phyloP scores from a whole-genome alignment of 2,329 filamentous ascomycete species.

The Claviceps purpurea region DNA sequence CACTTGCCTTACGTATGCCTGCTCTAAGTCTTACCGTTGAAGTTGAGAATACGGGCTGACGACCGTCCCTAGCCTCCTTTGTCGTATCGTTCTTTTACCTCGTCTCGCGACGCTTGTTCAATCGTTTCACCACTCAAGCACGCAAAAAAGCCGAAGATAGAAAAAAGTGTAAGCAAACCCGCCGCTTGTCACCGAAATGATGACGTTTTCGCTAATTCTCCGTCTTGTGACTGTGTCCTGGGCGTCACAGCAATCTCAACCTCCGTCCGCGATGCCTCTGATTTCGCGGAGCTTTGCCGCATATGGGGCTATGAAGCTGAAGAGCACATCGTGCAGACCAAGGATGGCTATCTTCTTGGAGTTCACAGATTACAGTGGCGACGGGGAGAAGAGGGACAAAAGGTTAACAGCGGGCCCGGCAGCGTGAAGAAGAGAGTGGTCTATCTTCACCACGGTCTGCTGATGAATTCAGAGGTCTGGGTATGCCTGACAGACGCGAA shows the following conservation, averaged over 20 bases:
- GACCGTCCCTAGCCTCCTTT: slow-evolving; percentile 47
- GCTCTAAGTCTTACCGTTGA: slow-evolving; percentile 5
- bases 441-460: slow-evolving; percentile 86
- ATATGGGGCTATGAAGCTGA: slow-evolving; percentile 87
- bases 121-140: slow-evolving; percentile 58
- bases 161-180: slow-evolving; percentile 42
- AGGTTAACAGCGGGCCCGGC: slow-evolving; percentile 58
- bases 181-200: slow-evolving; percentile 9
- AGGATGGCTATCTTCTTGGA: slow-evolving; percentile 84
- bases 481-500: slow-evolving; percentile 80
- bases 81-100: slow-evolving; percentile 74
- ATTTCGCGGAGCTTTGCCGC: slow-evolving; percentile 89
- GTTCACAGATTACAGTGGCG: slow-evolving; percentile 76
- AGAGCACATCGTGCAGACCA: slow-evolving; percentile 90
- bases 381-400: slow-evolving; percentile 65
- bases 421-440: slow-evolving; percentile 71
- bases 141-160: slow-evolving; percentile 53
- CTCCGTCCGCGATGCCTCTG: slow-evolving; percentile 73
- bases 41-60: slow-evolving; percentile 10
- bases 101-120: slow-evolving; percentile 71
- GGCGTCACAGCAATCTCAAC: slow-evolving; percentile 44
- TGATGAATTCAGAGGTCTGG: slow-evolving; percentile 99
- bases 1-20: slow-evolving; percentile 67
- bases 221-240: slow-evolving; percentile 18
- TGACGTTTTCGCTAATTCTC: slow-evolving; percentile 32